These are phyloP conservation scores for Candida lessepsii DNA, from an alignment of 805 yeast genomes.

Conservation along the genomic window DNA sequence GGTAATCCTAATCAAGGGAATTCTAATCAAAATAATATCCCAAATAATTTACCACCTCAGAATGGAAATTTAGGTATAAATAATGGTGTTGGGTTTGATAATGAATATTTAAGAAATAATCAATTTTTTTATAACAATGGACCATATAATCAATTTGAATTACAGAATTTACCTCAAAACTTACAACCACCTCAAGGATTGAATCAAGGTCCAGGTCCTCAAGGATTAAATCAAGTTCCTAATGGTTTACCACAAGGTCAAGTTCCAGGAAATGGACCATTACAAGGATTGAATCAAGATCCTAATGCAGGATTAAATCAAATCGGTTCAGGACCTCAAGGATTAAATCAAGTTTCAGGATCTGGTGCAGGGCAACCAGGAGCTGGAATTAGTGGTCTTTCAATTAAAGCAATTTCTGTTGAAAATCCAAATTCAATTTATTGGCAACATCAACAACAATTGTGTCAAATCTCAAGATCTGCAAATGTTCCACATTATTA, in stretches of 20 bases:
- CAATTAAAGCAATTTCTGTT: slow-evolving; percentile 19
- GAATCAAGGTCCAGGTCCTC: background rate
- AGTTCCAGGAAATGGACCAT: background rate
- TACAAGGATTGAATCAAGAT: background rate
- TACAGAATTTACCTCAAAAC: slow-evolving; percentile 29
- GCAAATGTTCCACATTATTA: slow-evolving; percentile 73
- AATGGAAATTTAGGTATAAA: slow-evolving; percentile 13
- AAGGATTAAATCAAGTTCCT: background rate
- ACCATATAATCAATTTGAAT: slow-evolving; percentile 32
- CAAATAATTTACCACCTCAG: slow-evolving; percentile 3
- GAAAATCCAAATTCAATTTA: slow-evolving; percentile 45
- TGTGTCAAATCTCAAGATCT: slow-evolving; percentile 65
- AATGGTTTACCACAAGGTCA: background rate
- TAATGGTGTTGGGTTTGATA: background rate
- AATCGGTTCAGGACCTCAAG: background rate
- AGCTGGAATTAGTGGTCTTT: background rate
- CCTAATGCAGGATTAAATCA: background rate
- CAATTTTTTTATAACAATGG: slow-evolving; percentile 15
- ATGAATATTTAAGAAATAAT: slow-evolving; percentile 6
- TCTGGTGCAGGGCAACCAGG: background rate
- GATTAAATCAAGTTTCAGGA: background rate
- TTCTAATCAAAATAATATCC: slow-evolving; percentile 2
- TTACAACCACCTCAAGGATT: slow-evolving; percentile 12
- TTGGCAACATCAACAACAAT: slow-evolving; percentile 80
- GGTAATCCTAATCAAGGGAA: slow-evolving; percentile 30